Base-by-base conservation (phyloP, 2,329 filamentous ascomycete species). In the Trichoderma lentiforme region DNA sequence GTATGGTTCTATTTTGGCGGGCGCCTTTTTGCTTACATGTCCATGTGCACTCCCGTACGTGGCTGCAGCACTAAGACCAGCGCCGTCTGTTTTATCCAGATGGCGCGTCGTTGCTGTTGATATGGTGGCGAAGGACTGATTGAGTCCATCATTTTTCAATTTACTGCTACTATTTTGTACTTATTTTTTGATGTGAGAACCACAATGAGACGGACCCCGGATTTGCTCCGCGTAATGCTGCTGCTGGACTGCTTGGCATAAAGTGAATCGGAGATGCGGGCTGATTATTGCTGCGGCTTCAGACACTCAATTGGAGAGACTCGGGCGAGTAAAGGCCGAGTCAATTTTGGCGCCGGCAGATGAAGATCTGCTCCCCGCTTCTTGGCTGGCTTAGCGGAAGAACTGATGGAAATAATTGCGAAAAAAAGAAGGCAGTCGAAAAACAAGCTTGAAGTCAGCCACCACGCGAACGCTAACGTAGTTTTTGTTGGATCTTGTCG, bases 321-420 rank as follows among this genome's bases (percentile, higher is more conserved):
- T 67, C 64, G 64, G 64, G 32, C 21, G 21, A 67, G 64, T 8
- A 39, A 21, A n/a, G 21, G 64, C 51, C 64, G 64, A 67, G 51
- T 12, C 18, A 43, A n/a, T 34, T 43, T 57, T 58, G 53, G 24
- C 36, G 36, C 39, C 61, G 61, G 65, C 36, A 58, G 53, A 58
- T 60, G 53, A 58, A 58, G 53, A 68, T 68, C 65, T 68, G 26
- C 6, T 43, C 65, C 65, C 65, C 51, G 51, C 53, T 47, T 60
- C 51, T 68, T 39, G 65, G 24, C 28, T 21, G 15, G 24, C 15
- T 63, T 18, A 62, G 32, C 18, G 32, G 58, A 36, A 39, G 30
- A 62, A 26, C 8, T 8, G 21, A 34, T 36, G 30, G 47, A 12
- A 26, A 26, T 6, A 24, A 11, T 39, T 24, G 60, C 32, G 34